Percentiles rank a stretch among this genome's conserved stretches.
These are phyloP conservation scores for Oropetium thomaeum DNA, from an alignment of 176 grass and related monocot genomes.

Conservation along the genomic window DNA sequence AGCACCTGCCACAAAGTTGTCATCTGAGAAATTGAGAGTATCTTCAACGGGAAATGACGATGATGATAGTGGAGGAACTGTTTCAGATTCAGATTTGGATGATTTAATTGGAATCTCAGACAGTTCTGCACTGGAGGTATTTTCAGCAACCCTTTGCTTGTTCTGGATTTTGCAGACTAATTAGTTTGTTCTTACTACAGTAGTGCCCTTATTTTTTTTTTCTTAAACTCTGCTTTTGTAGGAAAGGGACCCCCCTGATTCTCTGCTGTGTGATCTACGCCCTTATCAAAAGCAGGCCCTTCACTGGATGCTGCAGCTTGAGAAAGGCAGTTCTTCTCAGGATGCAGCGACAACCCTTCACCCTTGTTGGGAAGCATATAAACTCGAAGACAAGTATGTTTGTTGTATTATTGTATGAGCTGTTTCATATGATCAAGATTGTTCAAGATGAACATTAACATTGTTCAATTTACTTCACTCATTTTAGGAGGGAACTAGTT, in stretches of 20 bases:
- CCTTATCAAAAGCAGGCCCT: slow-evolving; percentile 97
- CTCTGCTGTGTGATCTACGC: slow-evolving; percentile 73
- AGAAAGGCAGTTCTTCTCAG: slow-evolving; percentile 67
- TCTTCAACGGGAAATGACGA: slow-evolving; percentile 50
- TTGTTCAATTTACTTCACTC: slow-evolving; percentile 23
- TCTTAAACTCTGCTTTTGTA: slow-evolving; percentile 33
- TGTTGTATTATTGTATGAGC: slow-evolving; percentile 10
- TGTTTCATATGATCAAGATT: slow-evolving; percentile 9
- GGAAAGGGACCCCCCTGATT: slow-evolving; percentile 67
- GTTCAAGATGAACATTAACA: slow-evolving; percentile 4
- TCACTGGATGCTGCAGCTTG: slow-evolving; percentile 89
- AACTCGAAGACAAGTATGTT: slow-evolving; percentile 71
- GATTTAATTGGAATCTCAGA: slow-evolving; percentile 78
- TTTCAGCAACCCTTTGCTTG: slow-evolving; percentile 12
- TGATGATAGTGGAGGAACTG: slow-evolving; percentile 44
- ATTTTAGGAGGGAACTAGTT: slow-evolving; percentile 71
- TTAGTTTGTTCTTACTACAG: slow-evolving; percentile 28
- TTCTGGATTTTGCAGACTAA: slow-evolving; percentile 7
- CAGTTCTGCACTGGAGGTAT: slow-evolving; percentile 67
- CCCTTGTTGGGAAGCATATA: slow-evolving; percentile 95
- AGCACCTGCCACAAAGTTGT: slow-evolving; percentile 37
- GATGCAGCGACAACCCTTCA: slow-evolving; percentile 80
- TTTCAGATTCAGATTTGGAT: slow-evolving; percentile 86
- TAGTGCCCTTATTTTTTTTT: slow-evolving; percentile 15
- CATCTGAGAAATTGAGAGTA: slow-evolving; percentile 60